Percentiles rank a stretch among this genome's conserved stretches.
These are phyloP conservation scores for Coemansia sp. DNA, from an alignment of 192 early-diverging fungal species.

Conservation along the genomic window DNA sequence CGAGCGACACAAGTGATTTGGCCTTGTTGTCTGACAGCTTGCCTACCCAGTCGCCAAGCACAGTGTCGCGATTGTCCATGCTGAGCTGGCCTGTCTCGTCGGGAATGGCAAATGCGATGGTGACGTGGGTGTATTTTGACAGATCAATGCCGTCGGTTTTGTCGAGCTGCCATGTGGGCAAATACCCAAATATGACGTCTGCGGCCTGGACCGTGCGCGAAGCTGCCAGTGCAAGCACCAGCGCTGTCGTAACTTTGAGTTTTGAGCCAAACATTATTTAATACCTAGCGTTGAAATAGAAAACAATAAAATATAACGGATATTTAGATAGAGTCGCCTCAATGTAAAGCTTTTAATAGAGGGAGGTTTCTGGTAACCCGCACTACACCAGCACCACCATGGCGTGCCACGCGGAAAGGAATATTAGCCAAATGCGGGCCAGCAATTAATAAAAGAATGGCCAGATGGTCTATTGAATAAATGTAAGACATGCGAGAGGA, in stretches of 20 bases:
- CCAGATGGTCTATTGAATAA: neutral
- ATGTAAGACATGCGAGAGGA: neutral
- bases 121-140: constrained; percentile 66
- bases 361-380: too few species aligned
- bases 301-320: neutral
- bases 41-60: constrained; percentile 49
- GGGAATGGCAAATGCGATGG: constrained; percentile 65
- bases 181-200: constrained; percentile 50
- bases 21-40: constrained; percentile 47
- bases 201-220: neutral
- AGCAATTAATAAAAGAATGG: neutral
- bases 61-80: constrained; percentile 32
- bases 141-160: constrained; percentile 46
- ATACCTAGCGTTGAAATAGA: neutral
- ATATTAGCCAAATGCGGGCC: too few species aligned
- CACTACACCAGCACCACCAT: too few species aligned
- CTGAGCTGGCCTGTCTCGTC: constrained; percentile 34
- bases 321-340: too few species aligned
- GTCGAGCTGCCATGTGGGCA: constrained; percentile 48
- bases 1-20: constrained; percentile 65
- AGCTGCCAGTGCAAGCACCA: neutral
- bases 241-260: neutral
- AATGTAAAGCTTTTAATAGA: too few species aligned
- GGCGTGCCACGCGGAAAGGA: too few species aligned
- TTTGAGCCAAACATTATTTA: constrained; percentile 2